phyloP scores from a whole-genome alignment of 345 rosid species.

The Clarkia xantiana region DNA sequence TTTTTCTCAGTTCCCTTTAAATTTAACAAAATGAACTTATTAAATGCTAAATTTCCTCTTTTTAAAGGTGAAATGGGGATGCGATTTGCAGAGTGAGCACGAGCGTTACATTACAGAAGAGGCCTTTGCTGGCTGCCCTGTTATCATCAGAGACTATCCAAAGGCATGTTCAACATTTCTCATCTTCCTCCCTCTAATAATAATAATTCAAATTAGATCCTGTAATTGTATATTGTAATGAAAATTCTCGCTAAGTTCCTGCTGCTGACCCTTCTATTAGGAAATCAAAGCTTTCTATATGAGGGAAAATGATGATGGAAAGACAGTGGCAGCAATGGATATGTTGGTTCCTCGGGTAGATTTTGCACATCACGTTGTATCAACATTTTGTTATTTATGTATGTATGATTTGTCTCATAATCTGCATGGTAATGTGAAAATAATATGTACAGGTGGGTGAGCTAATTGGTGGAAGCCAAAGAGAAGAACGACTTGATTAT shows the following conservation, averaged over 20 bases:
- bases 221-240: too few species aligned
- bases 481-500: slow-evolving; percentile 84
- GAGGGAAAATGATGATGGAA: slow-evolving; percentile 95
- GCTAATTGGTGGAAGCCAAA: slow-evolving; percentile 97
- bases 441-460: slow-evolving; percentile 55
- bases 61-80: slow-evolving; percentile 87
- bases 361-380: not conserved
- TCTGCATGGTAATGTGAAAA: not conserved
- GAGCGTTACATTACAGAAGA: slow-evolving; percentile 92
- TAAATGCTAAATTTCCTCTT: too few species aligned
- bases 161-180: slow-evolving; percentile 28
- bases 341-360: slow-evolving; percentile 95
- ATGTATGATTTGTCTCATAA: not conserved
- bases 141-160: slow-evolving; percentile 86
- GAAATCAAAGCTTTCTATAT: slow-evolving; percentile 96
- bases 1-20: not conserved
- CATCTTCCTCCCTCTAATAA: slow-evolving; percentile 5
- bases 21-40: not conserved
- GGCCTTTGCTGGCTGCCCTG: slow-evolving; percentile 76
- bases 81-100: slow-evolving; percentile 97
- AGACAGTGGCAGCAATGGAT: slow-evolving; percentile 99
- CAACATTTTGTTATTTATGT: not conserved
- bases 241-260: too few species aligned
- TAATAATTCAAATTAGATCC: not conserved
- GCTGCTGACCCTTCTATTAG: slow-evolving; percentile 12